A percentile compares a stretch with the other conserved stretches of the same genome.
Conservation (phyloP, 2,329 filamentous ascomycete species). For the Diaporthe sp. region DNA sequence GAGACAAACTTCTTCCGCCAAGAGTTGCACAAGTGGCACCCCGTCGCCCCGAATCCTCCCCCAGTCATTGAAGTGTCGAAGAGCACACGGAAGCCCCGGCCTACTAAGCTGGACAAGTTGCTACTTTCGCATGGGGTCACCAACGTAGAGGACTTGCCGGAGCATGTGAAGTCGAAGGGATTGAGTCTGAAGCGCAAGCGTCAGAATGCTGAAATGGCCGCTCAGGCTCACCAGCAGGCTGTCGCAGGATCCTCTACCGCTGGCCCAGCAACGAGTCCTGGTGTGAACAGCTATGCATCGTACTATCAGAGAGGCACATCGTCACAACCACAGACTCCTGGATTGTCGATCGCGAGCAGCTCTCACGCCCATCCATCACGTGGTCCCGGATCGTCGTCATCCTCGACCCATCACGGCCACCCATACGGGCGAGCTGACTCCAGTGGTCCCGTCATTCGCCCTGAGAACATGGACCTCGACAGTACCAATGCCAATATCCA, state of each 20-base stretch:
- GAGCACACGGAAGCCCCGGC: slow-evolving; percentile 94
- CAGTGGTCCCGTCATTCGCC: slow-evolving; percentile 45
- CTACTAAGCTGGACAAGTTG: slow-evolving; percentile 96
- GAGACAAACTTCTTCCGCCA: slow-evolving; percentile 99
- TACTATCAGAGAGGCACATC: slow-evolving; percentile 52
- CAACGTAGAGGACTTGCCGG: slow-evolving; percentile 90
- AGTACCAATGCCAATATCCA: slow-evolving; percentile 52
- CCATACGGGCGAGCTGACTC: slow-evolving; percentile 46
- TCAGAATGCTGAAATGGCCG: slow-evolving; percentile 68
- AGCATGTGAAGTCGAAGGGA: slow-evolving; percentile 83
- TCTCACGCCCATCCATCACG: slow-evolving; percentile 52
- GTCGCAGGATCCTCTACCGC: slow-evolving; percentile 32
- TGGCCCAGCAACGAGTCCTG: slow-evolving; percentile 52
- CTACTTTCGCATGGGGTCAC: slow-evolving; percentile 90
- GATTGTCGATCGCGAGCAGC: slow-evolving; percentile 48
- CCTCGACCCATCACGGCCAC: slow-evolving; percentile 51
- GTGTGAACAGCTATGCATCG: slow-evolving; percentile 49
- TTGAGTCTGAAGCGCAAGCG: slow-evolving; percentile 81
- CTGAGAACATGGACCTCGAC: slow-evolving; percentile 58
- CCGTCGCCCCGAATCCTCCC: slow-evolving; percentile 87
- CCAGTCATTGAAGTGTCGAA: slow-evolving; percentile 88
- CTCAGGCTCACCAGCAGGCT: slow-evolving; percentile 45
- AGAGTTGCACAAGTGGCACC: slow-evolving; percentile 94
- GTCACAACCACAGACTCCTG: slow-evolving; percentile 55
- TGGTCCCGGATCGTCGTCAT: slow-evolving; percentile 51